A percentile compares a stretch with the other conserved stretches of the same genome.
Evolutionary conservation across 257 asterid species (phyloP).

Genomic region (Solanum microdontum): DNA sequence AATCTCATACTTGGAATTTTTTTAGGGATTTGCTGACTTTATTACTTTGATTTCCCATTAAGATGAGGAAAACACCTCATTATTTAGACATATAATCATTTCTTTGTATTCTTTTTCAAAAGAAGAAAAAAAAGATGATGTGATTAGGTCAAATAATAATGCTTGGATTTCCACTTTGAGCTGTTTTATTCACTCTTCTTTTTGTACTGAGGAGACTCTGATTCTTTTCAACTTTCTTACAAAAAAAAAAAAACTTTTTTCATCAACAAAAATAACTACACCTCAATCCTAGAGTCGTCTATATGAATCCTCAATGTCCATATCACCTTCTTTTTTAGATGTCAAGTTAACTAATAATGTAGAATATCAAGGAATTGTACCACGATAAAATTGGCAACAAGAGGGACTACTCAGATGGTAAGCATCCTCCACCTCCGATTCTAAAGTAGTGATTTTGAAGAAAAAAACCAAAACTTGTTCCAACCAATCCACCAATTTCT

Average conservation of each 20-base stretch:
- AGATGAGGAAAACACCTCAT: background rate
- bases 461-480: background rate
- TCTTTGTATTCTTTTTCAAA: background rate
- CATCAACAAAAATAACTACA: background rate
- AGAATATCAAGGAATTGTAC: background rate
- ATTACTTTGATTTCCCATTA: background rate
- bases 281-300: background rate
- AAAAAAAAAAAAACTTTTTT: background rate
- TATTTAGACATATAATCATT: background rate
- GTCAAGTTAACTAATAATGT: background rate
- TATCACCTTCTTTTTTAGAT: background rate
- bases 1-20: background rate
- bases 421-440: background rate
- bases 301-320: background rate
- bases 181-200: background rate
- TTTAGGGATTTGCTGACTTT: background rate
- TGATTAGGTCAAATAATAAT: background rate
- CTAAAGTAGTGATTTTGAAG: background rate
- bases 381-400: background rate
- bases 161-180: background rate
- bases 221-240: background rate
- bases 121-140: background rate
- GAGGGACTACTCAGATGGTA: background rate
- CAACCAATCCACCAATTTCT: conserved; percentile 8
- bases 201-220: background rate